Percentiles rank a stretch among this genome's conserved stretches.
Evolutionary conservation across 257 asterid species (phyloP).

Genomic region (Craterostigma plantagineum): DNA sequence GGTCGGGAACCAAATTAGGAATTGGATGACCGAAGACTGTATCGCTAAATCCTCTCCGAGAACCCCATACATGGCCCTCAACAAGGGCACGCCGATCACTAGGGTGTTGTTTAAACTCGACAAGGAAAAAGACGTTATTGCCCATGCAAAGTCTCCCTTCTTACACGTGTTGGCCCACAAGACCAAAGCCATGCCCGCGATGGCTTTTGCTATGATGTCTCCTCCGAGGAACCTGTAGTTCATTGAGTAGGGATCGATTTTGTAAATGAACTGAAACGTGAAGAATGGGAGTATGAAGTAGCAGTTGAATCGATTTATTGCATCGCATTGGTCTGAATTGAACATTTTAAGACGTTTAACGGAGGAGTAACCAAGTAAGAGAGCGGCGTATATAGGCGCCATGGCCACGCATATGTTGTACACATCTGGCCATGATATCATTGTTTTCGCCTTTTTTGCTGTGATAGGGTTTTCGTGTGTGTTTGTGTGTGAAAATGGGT

Average conservation of each 20-base stretch:
- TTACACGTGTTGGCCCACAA: slow-evolving; percentile 23
- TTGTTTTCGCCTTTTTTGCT: too few species aligned
- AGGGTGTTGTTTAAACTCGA: slow-evolving; percentile 25
- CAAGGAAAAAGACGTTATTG: slow-evolving; percentile 26
- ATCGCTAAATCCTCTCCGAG: slow-evolving; percentile 31
- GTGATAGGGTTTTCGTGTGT: too few species aligned
- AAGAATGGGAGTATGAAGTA: slow-evolving; percentile 31
- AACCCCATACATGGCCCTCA: slow-evolving; percentile 31
- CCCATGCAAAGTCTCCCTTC: slow-evolving; percentile 24
- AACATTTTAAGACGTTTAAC: slow-evolving; percentile 33
- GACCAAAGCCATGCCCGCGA: slow-evolving; percentile 11
- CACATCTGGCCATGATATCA: not conserved
- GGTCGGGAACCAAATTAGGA: slow-evolving; percentile 31
- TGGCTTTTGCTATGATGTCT: slow-evolving; percentile 21
- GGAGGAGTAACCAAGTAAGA: slow-evolving; percentile 28
- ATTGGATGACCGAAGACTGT: slow-evolving; percentile 31
- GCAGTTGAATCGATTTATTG: slow-evolving; percentile 25
- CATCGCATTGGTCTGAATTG: slow-evolving; percentile 28
- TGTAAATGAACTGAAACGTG: slow-evolving; percentile 24
- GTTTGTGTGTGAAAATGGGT: too few species aligned
- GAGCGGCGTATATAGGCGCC: slow-evolving; percentile 23
- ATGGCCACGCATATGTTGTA: slow-evolving; percentile 8
- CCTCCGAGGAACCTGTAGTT: slow-evolving; percentile 22
- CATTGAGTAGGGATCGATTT: slow-evolving; percentile 28
- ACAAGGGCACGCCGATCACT: slow-evolving; percentile 31